Conservation (phyloP, 768 basidiomycete species). For the Rhodotorula sphaerocarpa region DNA sequence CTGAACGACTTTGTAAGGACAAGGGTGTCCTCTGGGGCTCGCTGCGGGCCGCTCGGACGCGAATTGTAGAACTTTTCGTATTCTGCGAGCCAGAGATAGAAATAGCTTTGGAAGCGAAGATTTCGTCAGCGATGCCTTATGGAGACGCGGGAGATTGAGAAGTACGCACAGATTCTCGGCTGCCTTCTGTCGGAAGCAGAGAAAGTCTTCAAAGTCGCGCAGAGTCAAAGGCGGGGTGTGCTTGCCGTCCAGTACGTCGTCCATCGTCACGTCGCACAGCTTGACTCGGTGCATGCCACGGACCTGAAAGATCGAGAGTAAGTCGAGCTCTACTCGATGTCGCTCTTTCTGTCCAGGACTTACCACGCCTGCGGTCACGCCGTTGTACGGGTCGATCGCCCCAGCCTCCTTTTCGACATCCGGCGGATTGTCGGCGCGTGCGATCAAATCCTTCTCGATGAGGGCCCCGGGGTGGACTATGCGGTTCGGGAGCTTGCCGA, state of each 20-base stretch:
- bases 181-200: slow-evolving; percentile 21
- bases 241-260: slow-evolving; percentile 15
- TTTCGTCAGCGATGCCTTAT: neutral
- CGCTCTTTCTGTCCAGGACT: neutral
- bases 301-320: slow-evolving; percentile 1
- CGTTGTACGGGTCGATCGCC: slow-evolving; percentile 1
- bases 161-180: slow-evolving; percentile 24
- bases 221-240: slow-evolving; percentile 27
- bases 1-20: slow-evolving; percentile 20
- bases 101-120: neutral
- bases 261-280: slow-evolving; percentile 24
- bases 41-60: neutral
- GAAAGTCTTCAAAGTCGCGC: slow-evolving; percentile 29
- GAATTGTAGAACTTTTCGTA: slow-evolving; percentile 15
- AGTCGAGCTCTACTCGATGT: neutral
- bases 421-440: no score
- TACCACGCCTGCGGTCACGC: slow-evolving; percentile 15
- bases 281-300: slow-evolving; percentile 14
- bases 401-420: neutral
- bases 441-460: slow-evolving; percentile 14
- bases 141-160: neutral
- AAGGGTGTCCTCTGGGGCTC: slow-evolving; percentile 13
- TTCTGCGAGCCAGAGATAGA: slow-evolving; percentile 21
- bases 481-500: slow-evolving; percentile 6
- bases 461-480: slow-evolving; percentile 9